phyloP scores from a whole-genome alignment of 495 filamentous ascomycete genomes.

The Mytilinidion resinicola region DNA sequence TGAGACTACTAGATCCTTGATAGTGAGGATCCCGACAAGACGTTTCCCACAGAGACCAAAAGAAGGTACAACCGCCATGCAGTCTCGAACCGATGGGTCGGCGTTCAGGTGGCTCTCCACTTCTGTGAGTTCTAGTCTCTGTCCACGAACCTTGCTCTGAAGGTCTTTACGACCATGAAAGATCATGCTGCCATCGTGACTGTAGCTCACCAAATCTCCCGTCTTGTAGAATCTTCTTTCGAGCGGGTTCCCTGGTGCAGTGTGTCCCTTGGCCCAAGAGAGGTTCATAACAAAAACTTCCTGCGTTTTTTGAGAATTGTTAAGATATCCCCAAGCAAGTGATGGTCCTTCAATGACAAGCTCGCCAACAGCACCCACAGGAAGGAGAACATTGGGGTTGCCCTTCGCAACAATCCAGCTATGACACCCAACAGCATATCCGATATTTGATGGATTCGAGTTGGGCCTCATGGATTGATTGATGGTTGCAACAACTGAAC shows the following conservation, averaged over 20 bases:
- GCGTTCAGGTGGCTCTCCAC: conserved; percentile 29
- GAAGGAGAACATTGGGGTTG: conserved; percentile 30
- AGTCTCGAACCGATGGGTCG: conserved; percentile 16
- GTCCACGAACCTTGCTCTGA: conserved; percentile 33
- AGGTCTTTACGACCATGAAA: conserved; percentile 33
- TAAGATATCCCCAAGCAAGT: conserved; percentile 36
- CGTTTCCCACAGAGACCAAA: conserved; percentile 23
- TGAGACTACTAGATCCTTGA: conserved; percentile 1
- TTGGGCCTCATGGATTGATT: conserved; percentile 7
- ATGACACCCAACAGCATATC: conserved; percentile 22
- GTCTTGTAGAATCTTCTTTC: conserved; percentile 35
- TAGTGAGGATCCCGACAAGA: conserved; percentile 16
- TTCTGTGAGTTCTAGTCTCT: conserved; percentile 32
- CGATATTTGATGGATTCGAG: conserved; percentile 28
- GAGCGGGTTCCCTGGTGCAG: neutral
- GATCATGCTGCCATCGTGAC: conserved; percentile 29
- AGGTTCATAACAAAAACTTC: conserved; percentile 32
- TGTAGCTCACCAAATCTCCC: conserved; percentile 31
- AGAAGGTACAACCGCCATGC: conserved; percentile 17
- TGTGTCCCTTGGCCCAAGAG: conserved; percentile 10
- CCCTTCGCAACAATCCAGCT: conserved; percentile 39
- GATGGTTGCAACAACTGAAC: conserved; percentile 18
- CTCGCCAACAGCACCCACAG: conserved; percentile 39
- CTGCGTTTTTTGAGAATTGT: conserved; percentile 33
- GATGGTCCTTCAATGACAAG: conserved; percentile 38